Conservation (phyloP, 139 green algal genomes). For the Picochlorum costavermella region DNA sequence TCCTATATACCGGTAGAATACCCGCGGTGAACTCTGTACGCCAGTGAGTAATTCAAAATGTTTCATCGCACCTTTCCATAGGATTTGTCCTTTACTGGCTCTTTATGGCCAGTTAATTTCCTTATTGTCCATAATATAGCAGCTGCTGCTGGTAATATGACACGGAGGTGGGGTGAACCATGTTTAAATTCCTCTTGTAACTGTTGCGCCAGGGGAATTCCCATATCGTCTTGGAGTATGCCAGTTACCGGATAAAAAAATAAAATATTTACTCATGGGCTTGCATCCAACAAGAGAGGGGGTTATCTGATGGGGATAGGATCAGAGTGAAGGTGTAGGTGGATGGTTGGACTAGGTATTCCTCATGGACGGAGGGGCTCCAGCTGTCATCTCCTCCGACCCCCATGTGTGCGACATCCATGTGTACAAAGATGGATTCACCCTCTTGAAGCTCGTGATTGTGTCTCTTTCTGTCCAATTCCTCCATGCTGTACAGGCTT, state of each 20-base stretch:
- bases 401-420: constrained; percentile 87
- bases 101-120: background rate
- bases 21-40: no score
- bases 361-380: constrained; percentile 53
- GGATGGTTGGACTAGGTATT: constrained; percentile 34
- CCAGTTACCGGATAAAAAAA: no score
- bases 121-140: constrained; percentile 4
- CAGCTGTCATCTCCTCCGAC: constrained; percentile 92
- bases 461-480: constrained; percentile 47
- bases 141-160: constrained; percentile 12
- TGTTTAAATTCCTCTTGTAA: constrained; percentile 13
- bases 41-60: no score
- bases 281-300: no score
- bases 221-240: background rate
- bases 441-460: constrained; percentile 51
- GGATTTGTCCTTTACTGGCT: background rate
- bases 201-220: constrained; percentile 9
- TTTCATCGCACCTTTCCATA: background rate
- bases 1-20: background rate
- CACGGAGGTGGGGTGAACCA: background rate
- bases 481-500: constrained; percentile 29
- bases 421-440: constrained; percentile 49
- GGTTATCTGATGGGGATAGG: no score
- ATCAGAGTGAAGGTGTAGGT: background rate
- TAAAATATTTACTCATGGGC: no score